Conservation (phyloP, 352 stramenopile genomes). For the Chrysophaeum taylorii region DNA sequence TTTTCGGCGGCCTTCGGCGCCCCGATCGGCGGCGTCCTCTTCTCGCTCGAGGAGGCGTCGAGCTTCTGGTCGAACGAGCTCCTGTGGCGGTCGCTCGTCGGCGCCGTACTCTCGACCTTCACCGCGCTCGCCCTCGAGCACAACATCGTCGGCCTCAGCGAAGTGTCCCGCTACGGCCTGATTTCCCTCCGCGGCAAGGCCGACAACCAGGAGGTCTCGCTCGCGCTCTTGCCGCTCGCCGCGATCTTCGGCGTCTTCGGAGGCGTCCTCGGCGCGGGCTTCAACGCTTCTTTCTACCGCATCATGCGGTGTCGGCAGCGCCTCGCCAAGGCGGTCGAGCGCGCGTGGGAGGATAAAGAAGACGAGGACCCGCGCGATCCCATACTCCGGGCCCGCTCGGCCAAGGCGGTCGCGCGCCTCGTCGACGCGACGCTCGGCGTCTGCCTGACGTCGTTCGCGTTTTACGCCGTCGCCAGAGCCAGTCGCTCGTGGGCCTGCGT, state of each 20-base stretch:
- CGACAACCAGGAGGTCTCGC: constrained; percentile 28
- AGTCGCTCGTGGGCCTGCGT: constrained; percentile 1
- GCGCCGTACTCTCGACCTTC: constrained; percentile 70
- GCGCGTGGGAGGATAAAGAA: too few species aligned
- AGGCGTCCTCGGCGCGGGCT: constrained; percentile 63
- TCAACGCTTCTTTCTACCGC: constrained; percentile 56
- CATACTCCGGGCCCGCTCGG: neutral
- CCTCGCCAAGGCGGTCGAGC: neutral
- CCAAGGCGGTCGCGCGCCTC: neutral
- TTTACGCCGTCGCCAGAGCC: neutral
- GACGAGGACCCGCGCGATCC: too few species aligned
- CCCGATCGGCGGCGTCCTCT: constrained; percentile 70
- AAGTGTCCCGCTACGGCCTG: constrained; percentile 37
- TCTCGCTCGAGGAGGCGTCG: constrained; percentile 52
- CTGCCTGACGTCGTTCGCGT: constrained; percentile 9
- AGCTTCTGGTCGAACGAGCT: constrained; percentile 69
- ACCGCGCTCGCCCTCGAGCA: constrained; percentile 69
- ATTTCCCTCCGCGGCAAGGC: constrained; percentile 29
- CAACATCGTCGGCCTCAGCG: constrained; percentile 30
- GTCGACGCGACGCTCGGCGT: neutral
- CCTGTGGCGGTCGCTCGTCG: constrained; percentile 68
- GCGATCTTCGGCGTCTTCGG: constrained; percentile 66
- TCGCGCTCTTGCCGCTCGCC: constrained; percentile 71
- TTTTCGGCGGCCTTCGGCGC: constrained; percentile 75
- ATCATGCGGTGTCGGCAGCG: constrained; percentile 24